Evolutionary conservation across 2,329 filamentous ascomycete species (phyloP).

Genomic region (Penicillium brasilianum): DNA sequence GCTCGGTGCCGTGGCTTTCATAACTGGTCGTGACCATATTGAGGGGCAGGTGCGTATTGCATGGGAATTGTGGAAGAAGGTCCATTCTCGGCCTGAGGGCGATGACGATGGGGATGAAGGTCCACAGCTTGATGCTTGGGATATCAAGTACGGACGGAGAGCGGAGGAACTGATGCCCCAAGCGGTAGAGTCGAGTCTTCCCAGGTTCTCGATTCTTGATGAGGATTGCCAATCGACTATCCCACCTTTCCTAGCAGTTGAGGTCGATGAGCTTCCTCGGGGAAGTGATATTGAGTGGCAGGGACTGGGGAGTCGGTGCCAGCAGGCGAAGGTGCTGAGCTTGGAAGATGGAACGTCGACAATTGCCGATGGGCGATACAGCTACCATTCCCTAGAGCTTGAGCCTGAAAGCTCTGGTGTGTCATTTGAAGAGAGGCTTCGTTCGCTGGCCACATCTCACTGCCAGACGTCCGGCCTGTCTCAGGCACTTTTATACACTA

Average conservation of each 20-base stretch:
- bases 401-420: slow-evolving; percentile 19
- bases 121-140: slow-evolving; percentile 51
- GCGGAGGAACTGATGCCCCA: slow-evolving; percentile 45
- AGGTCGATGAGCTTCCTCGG: slow-evolving; percentile 78
- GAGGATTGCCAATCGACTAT: slow-evolving; percentile 36
- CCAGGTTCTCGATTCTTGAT: slow-evolving; percentile 36
- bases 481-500: slow-evolving; percentile 46
- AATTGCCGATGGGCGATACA: slow-evolving; percentile 30
- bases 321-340: slow-evolving; percentile 33
- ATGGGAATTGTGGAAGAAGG: slow-evolving; percentile 52
- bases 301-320: slow-evolving; percentile 62
- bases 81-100: slow-evolving; percentile 35
- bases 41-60: slow-evolving; percentile 44
- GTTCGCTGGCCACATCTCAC: slow-evolving; percentile 31
- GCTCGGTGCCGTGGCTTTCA: slow-evolving; percentile 76
- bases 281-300: slow-evolving; percentile 83
- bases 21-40: slow-evolving; percentile 55
- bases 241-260: slow-evolving; percentile 74
- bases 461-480: slow-evolving; percentile 17
- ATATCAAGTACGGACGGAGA: slow-evolving; percentile 62
- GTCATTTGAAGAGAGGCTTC: slow-evolving; percentile 32
- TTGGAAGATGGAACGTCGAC: slow-evolving; percentile 28
- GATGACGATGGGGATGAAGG: slow-evolving; percentile 57
- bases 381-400: slow-evolving; percentile 41
- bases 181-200: slow-evolving; percentile 28